Evolutionary conservation across 257 asterid species (phyloP).

Genomic region (Przewalskia tangutica): DNA sequence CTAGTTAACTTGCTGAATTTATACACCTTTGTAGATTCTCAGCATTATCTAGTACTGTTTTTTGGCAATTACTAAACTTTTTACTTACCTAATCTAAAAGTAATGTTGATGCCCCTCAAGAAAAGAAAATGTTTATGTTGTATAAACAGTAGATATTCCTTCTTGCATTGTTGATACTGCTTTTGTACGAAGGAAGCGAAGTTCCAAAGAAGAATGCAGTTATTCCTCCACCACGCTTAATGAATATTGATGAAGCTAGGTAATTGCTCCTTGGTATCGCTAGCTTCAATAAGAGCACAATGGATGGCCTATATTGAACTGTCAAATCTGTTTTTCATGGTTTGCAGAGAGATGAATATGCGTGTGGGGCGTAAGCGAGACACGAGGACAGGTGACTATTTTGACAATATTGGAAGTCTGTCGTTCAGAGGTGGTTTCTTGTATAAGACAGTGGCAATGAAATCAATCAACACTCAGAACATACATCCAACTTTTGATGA

Average conservation of each 20-base stretch:
- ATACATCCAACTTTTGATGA: constrained; percentile 84
- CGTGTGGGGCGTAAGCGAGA: constrained; percentile 72
- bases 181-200: constrained; percentile 78
- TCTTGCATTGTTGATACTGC: neutral
- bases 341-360: constrained; percentile 60
- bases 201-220: constrained; percentile 66
- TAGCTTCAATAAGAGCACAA: neutral
- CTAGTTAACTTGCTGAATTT: neutral
- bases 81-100: neutral
- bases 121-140: no score
- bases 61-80: neutral
- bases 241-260: constrained; percentile 88
- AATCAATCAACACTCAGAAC: constrained; percentile 64
- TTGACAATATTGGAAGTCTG: constrained; percentile 76
- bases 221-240: constrained; percentile 66
- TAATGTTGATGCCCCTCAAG: neutral
- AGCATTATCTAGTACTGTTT: neutral
- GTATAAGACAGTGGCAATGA: constrained; percentile 62
- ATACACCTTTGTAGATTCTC: neutral
- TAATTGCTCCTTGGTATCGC: constrained; percentile 12
- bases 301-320: neutral
- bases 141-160: neutral
- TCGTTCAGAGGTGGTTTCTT: constrained; percentile 85
- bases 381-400: constrained; percentile 61
- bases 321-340: neutral